Evolutionary conservation across 345 rosid species (phyloP), one percentile per base, ranked within the genome.

Genomic region (Citrus maxima): DNA sequence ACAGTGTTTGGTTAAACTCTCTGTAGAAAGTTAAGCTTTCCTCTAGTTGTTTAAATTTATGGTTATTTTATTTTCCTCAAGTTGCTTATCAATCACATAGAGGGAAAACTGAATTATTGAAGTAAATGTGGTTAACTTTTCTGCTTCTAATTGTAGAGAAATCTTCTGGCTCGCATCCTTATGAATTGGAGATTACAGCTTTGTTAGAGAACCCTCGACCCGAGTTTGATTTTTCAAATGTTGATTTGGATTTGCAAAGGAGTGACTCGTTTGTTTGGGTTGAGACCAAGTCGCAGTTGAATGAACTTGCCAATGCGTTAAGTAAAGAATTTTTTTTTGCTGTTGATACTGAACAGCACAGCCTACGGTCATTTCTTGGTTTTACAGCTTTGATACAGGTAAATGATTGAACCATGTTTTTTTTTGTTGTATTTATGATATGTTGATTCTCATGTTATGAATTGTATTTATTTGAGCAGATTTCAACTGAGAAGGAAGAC

Each of bases 271-370:
- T 85, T 79, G 86, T 87, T 76, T 95, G 99, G 97, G 82, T 92
- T 7, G 91, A 90, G 86, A 87, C 90, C 3, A 93, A 87, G 85
- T 80, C 77, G 30, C 90, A 89, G 18, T 82, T 95, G 67, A 85
- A 84, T 81, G 92, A 92, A 71, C 88, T 95, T n/a, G 96, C 88
- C 30, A 85, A 85, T 75, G 74, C 74, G 60, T 84, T 95, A 79
- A 83, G 88, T 13, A 82, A 84, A 78, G 86, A 90, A 75, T 80
- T 70, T 18, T 86, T 85, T 80, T 93, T 95, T 77, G 91, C 86
- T 32, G 92, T 93, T 60, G 99, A 95, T 85, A 95, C 98, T 1
- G 99, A 95, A 83, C 99, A 95, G 72, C 99, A 95, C 81, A 90
- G 97, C 81, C 77, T 92, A 2, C 85, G 91, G 4, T 95, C 99